Base-by-base conservation (phyloP, 2,329 filamentous ascomycete species). In the Xylariomycetidae sp. region DNA sequence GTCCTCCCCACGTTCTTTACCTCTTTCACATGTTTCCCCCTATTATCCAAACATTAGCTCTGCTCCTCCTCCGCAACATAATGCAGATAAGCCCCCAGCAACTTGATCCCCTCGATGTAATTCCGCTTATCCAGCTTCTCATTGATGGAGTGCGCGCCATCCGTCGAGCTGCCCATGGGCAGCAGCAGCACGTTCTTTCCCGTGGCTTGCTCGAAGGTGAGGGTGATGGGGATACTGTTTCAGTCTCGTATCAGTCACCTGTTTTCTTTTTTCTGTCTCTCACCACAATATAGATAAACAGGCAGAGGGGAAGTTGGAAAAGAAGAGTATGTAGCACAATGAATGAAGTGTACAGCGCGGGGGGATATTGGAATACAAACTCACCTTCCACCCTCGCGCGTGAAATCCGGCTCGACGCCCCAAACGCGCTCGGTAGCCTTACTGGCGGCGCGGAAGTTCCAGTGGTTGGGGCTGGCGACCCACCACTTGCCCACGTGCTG, bases 401-500 rank as follows among this genome's bases (percentile, higher is more conserved):
- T 98, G 64, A 95, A 84, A 66, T 98, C 92, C 16, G 92, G 92
- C 69, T 88, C 75, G 34, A 95, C 84, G 34, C 86, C 86, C 77
- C 88, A 98, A 23, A 98, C 92, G 45, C 88, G 80, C 71, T 97
- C 84, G 20, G 92, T 88, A n/a, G 92, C 92, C 75, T 95, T 97
- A 56, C 83, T 80, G 11, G 92, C 92, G 16, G 90, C 90, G 18
- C 80, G 77, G 67, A 97, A 98, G 74, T 98, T 98, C 88, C 92
- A 97, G 74, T 98, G 90, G 68, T 94, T 92, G 18, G 92, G 90
- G 57, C 85, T 89, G 29, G 94, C 88, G 30, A 94, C 88, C 92
- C 92, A 98, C 92, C 92, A 98, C 68, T 96, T 96, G 50, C 92
- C 92, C 39, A 81, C 82, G 70, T 98, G 92, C 64, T 90, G 82